Base-by-base conservation (phyloP, 2,329 filamentous ascomycete genomes). In the Emmonsia crescens region DNA sequence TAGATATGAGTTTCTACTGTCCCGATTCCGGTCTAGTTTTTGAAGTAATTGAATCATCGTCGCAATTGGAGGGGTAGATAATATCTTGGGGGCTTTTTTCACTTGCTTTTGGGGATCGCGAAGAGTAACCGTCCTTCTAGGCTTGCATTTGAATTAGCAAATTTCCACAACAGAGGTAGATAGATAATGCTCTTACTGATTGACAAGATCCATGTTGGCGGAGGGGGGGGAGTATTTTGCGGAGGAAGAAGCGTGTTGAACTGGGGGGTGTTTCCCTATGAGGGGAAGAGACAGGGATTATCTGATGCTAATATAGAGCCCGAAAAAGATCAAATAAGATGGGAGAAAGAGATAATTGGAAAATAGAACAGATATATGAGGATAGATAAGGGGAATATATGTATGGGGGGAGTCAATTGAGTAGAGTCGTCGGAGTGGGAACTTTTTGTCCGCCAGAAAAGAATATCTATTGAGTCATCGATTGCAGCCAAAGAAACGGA, bases 31-130 rank as follows among this genome's bases (percentile, higher is more conserved):
- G 52, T 10, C 8, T 56, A 27, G 10, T 21, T 36, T n/a, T 40
- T 21, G 52, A 38, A 40, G 29, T 19, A 56, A 16, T 14, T 16
- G 21, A 16, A 14, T 31, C 65, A 55, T 40, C 51, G 57, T 44
- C 56, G 62, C 51, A 61, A 60, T 63, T 44, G 51, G 51, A 59
- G 61, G 58, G 61, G 61, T 14, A 52, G 52, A 60, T 61, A 29
- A 21, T 16, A 49, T 36, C 21, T 55, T 46, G 24, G 66, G 67
- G 44, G n/a, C 2, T 65, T 67, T 59, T 4, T 46, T 58, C 61
- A 85, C 89, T 80, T 80, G 92, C 91, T 99, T 80, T 99, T 99
- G 64, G 94, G 94, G n/a, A 99, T 90, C 64, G 94, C 94, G 74
- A 99, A 96, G 65, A 97, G 84, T 62, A 97, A 83, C 67, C 94